Evolutionary conservation across 495 filamentous ascomycete species (phyloP).

Genomic region (Penicillium arizonense): DNA sequence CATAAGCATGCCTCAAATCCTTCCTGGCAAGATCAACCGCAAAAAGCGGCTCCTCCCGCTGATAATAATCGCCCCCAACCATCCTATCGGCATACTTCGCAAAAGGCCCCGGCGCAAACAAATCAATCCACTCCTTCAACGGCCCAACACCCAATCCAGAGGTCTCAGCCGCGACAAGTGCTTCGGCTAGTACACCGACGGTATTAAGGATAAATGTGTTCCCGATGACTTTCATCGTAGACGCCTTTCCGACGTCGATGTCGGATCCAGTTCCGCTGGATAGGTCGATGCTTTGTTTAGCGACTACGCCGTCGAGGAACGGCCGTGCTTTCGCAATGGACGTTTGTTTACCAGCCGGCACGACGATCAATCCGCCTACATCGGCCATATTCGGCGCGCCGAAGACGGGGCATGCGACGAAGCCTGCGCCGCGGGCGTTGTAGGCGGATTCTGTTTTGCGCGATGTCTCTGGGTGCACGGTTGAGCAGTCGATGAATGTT

Average conservation of each 20-base stretch:
- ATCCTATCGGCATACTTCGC: slow-evolving; percentile 72
- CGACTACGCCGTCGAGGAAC: slow-evolving; percentile 77
- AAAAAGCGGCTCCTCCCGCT: slow-evolving; percentile 74
- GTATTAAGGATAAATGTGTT: slow-evolving; percentile 87
- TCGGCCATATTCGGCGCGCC: slow-evolving; percentile 80
- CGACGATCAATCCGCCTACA: slow-evolving; percentile 69
- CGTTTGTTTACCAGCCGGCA: slow-evolving; percentile 66
- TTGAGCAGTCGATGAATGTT: slow-evolving; percentile 77
- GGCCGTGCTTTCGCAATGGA: slow-evolving; percentile 64
- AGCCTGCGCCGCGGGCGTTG: slow-evolving; percentile 58
- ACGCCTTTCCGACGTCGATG: slow-evolving; percentile 33
- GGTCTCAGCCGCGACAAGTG: slow-evolving; percentile 75
- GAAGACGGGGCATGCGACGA: slow-evolving; percentile 81
- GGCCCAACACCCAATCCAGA: slow-evolving; percentile 69
- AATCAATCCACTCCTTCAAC: slow-evolving; percentile 64
- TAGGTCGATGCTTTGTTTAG: slow-evolving; percentile 63
- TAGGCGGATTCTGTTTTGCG: slow-evolving; percentile 57
- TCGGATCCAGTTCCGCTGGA: slow-evolving; percentile 19
- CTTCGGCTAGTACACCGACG: slow-evolving; percentile 75
- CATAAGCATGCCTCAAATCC: slow-evolving; percentile 74
- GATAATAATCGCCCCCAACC: slow-evolving; percentile 70
- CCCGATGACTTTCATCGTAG: slow-evolving; percentile 72
- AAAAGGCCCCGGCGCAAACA: slow-evolving; percentile 55
- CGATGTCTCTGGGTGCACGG: slow-evolving; percentile 82
- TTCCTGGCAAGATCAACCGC: slow-evolving; percentile 85